Evolutionary conservation across 441 rosid species (phyloP).

Genomic region (Corymbia calophylla): DNA sequence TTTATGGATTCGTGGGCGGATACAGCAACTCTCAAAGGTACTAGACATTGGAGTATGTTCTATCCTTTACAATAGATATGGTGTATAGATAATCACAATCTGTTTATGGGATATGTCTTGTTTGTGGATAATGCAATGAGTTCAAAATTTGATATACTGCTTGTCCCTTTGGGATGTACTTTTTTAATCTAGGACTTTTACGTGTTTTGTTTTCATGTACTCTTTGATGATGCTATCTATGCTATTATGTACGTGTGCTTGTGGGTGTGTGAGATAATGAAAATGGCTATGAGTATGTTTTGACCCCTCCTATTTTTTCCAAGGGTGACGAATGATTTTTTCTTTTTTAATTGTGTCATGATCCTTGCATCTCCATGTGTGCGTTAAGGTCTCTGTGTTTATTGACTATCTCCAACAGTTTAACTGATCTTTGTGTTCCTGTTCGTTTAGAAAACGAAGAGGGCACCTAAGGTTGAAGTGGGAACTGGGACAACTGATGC

Average conservation of each 20-base stretch:
- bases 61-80: neutral
- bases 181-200: neutral
- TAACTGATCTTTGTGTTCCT: neutral
- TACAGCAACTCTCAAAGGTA: conserved; percentile 87
- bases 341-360: neutral
- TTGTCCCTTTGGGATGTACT: neutral
- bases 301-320: neutral
- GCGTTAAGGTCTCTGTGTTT: conserved; percentile 4
- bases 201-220: neutral
- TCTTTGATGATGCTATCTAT: neutral
- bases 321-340: neutral
- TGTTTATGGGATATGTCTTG: neutral
- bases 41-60: neutral
- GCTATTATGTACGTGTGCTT: neutral
- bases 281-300: neutral
- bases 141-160: neutral
- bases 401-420: neutral
- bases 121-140: neutral
- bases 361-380: neutral
- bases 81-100: neutral
- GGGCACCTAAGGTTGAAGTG: conserved; percentile 89
- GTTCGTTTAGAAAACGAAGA: conserved; percentile 68
- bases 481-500: conserved; percentile 84
- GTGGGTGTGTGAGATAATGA: neutral
- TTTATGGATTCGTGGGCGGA: conserved; percentile 80